phyloP scores from a whole-genome alignment of 169 alveolate species.

The Cryptosporidium tyzzeri region DNA sequence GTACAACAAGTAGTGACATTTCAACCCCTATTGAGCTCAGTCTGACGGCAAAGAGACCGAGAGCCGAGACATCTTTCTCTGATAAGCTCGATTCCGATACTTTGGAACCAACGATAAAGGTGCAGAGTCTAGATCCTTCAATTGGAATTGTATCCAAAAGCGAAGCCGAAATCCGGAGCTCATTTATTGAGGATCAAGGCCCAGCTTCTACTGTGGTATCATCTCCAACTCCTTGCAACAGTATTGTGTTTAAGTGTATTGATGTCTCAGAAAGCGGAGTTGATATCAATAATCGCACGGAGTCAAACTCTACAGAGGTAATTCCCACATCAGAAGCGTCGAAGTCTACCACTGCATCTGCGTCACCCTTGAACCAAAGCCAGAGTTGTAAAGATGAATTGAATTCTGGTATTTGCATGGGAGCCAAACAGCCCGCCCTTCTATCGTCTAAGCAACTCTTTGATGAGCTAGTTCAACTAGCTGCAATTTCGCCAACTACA shows the following conservation, averaged over 20 bases:
- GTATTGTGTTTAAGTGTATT: constrained; percentile 36
- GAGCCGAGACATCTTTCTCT: constrained; percentile 30
- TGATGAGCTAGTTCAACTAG: constrained; percentile 60
- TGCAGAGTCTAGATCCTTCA: constrained; percentile 3
- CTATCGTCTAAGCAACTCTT: constrained; percentile 27
- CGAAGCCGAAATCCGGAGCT: constrained; percentile 5
- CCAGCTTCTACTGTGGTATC: not conserved
- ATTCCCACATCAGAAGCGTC: constrained; percentile 45
- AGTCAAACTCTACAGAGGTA: constrained; percentile 30
- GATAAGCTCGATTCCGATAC: constrained; percentile 1
- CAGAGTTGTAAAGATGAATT: constrained; percentile 8
- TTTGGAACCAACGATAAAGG: constrained; percentile 33
- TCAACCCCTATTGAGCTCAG: constrained; percentile 46
- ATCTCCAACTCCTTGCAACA: not conserved
- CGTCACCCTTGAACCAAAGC: constrained; percentile 38
- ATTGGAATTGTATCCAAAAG: not conserved
- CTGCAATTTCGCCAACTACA: constrained; percentile 21
- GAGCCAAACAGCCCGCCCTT: constrained; percentile 1
- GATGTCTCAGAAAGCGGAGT: constrained; percentile 4
- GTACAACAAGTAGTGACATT: constrained; percentile 55
- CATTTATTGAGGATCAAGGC: constrained; percentile 12
- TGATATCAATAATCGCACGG: constrained; percentile 33
- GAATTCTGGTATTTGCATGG: not conserved
- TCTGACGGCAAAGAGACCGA: constrained; percentile 38
- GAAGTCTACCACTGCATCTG: constrained; percentile 60